Base-by-base conservation (phyloP, 441 rosid species). In the Brassica hybrid region DNA sequence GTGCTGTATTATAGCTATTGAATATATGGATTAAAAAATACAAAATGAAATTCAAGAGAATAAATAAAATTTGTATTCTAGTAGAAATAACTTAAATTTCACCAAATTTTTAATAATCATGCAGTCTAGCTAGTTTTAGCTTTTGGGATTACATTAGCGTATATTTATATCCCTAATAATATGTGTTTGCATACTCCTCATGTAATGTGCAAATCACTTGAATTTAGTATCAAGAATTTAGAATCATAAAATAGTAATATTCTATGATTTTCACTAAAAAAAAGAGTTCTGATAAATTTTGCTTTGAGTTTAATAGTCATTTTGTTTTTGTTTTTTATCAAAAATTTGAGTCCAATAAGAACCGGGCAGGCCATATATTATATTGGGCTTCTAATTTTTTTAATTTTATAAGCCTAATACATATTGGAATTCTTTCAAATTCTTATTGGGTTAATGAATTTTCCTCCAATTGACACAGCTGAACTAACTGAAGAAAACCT, bases 381-480 rank as follows among this genome's bases (percentile, higher is more conserved):
- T 30, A 30, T 30, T 30, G 34, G 34, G 34, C 34, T 30, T 30
- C 34, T 30, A 30, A 30, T 30, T 30, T 30, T 30, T 30, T 30
- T 30, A 30, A 30, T 30, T 30, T 30, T 30, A 30, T 6, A 30
- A 6, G 34, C 34, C 34, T 30, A 30, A 30, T 30, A 30, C 34
- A 30, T 30, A 30, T 30, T 30, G 34, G 6, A 30, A 30, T 30
- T 30, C 34, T 30, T 30, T 30, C 34, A 30, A 30, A 30, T 30
- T 30, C 34, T 30, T 30, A 30, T 30, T 30, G 34, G 34, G 34
- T 30, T 30, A 30, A 30, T 30, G 7, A 30, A 91, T 79, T 93
- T 80, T 84, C 97, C 94, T 79, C 94, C 99, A 58, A 95, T 90
- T 61, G 99, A 91, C 81, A 80, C 89, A 1, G 75, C 77, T 27